A percentile compares a stretch with the other conserved stretches of the same genome.
These are phyloP conservation scores for Penicillium cinerascens DNA, from an alignment of 495 filamentous ascomycete genomes.

Conservation along the genomic window DNA sequence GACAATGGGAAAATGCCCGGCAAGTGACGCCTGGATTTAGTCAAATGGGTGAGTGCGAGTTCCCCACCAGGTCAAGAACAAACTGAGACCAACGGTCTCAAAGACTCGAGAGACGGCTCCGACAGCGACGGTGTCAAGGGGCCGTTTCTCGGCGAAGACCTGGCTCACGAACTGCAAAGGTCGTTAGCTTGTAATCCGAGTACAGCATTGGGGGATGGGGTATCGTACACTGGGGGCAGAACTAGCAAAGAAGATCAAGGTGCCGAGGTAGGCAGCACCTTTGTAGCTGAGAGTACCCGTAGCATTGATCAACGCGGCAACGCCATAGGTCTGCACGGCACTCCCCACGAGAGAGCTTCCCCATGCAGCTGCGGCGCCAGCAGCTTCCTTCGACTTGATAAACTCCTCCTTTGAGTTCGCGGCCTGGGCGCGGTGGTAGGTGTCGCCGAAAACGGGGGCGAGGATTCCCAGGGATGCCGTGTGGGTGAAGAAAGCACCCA, in stretches of 20 bases:
- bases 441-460: constrained; percentile 86
- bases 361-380: constrained; percentile 82
- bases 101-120: constrained; percentile 76
- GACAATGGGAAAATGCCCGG: background rate
- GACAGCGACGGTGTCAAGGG: constrained; percentile 84
- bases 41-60: constrained; percentile 85
- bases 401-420: constrained; percentile 97
- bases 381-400: constrained; percentile 86
- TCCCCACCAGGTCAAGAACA: constrained; percentile 97
- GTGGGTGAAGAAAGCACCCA: constrained; percentile 95
- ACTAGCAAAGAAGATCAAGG: constrained; percentile 86
- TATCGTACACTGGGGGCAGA: constrained; percentile 78
- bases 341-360: constrained; percentile 86
- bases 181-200: background rate
- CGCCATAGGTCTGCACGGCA: constrained; percentile 87
- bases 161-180: constrained; percentile 73
- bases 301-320: constrained; percentile 92
- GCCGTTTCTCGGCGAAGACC: constrained; percentile 84
- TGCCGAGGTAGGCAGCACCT: constrained; percentile 90
- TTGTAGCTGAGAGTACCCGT: constrained; percentile 94
- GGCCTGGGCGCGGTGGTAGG: constrained; percentile 87
- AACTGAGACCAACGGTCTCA: constrained; percentile 86
- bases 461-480: constrained; percentile 75
- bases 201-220: background rate
- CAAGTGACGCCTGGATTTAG: constrained; percentile 22